Conservation (phyloP, 1,284 basidiomycete species). For the Trichosporon inkin region DNA sequence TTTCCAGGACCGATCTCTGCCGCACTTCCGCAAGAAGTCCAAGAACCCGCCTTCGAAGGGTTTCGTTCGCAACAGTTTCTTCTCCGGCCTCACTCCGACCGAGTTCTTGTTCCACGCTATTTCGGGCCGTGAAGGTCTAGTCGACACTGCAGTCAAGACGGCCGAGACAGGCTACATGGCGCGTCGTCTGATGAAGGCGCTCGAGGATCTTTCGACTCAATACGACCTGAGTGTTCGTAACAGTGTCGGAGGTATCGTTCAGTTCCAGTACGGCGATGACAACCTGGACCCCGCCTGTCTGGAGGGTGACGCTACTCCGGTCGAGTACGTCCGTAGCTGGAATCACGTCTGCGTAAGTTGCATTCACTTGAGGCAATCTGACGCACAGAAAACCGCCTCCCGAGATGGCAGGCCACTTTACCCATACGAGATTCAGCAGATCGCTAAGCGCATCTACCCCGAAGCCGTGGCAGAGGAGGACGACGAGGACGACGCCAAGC, state of each 20-base stretch:
- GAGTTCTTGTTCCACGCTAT: constrained; percentile 99
- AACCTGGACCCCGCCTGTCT: constrained; percentile 94
- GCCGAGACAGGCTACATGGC: constrained; percentile 99
- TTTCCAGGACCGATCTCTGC: constrained; percentile 97
- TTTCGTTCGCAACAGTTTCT: constrained; percentile 97
- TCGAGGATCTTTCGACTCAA: constrained; percentile 94
- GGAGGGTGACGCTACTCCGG: constrained; percentile 88
- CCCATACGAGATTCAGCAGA: constrained; percentile 80
- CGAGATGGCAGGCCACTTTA: constrained; percentile 63
- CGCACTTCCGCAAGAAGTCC: constrained; percentile 97
- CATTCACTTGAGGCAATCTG: neutral
- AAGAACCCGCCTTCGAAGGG: constrained; percentile 97
- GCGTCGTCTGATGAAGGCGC: constrained; percentile 94
- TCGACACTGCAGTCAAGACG: constrained; percentile 99
- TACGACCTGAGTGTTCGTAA: constrained; percentile 98
- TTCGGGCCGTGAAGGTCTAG: constrained; percentile 95
- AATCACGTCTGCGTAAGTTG: constrained; percentile 72
- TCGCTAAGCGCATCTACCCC: constrained; percentile 59
- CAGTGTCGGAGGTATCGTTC: constrained; percentile 92
- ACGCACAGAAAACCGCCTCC: constrained; percentile 58
- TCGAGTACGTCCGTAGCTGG: constrained; percentile 85
- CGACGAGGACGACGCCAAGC: constrained; percentile 11
- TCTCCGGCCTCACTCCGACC: constrained; percentile 85
- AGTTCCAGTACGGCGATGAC: constrained; percentile 96
- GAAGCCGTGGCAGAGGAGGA: constrained; percentile 19